Evolutionary conservation across 768 basidiomycete species (phyloP), one percentile per base, ranked within the genome.

Genomic region (Phallus indusiatus): DNA sequence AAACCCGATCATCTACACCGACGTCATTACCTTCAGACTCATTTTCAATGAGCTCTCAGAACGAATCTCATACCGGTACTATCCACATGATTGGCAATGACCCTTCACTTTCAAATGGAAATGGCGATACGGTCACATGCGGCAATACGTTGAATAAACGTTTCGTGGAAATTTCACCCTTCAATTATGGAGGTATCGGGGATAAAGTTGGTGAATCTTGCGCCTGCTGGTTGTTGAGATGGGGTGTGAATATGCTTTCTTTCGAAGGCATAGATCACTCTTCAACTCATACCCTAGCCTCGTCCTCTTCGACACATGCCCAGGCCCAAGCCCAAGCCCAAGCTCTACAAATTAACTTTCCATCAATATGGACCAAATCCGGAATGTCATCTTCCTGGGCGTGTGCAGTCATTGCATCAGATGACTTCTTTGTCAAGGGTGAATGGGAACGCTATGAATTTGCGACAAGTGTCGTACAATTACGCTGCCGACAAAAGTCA

Each of bases 151-250:
- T 21, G 21, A 16, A 9, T 28, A 50, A 46, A 35, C 34, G 17
- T 37, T 34, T 16, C 56, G 59, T 28, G 6, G 66, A 60, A 20
- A 63, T 66, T 14, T 76, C 78, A 1, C 73, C 73, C 36, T 88
- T 84, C 64, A 79, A 84, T 67, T 95, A 96, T 66, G 94, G 93
- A n/a, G 78, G 82, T n/a, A 77, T 93, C 10, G 88, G 88, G 0
- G 83, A 92, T 71, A 94, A 91, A 73, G 90, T 96, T 58, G 94
- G 94, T 12, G 92, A 95, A 71, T 86, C 90, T 0, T 86, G 86
- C 64, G 81, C 81, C 1, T 90, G 88, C 69, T 97, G 93, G 92
- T 75, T 96, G 17, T 79, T 85, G 0, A 77, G 90, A 48, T 97
- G 94, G 94, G 90, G 85, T 0, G 68, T 72, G 12, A 93, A 96